Base-by-base conservation (phyloP, 1,284 basidiomycete species). In the Cryptococcus sp. region DNA sequence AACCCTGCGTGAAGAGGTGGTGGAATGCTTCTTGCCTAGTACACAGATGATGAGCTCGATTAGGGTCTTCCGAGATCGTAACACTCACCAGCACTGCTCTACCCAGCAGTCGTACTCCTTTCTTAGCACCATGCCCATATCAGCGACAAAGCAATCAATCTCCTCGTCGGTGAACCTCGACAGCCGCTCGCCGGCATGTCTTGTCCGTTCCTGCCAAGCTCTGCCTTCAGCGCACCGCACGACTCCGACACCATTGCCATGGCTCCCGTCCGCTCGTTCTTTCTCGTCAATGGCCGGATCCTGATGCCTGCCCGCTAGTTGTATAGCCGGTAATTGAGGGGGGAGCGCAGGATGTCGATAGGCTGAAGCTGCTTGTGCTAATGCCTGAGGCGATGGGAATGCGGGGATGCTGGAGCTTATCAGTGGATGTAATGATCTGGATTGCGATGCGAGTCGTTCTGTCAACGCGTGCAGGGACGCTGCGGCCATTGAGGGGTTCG, bases 11-110 rank as follows among this genome's bases (percentile, higher is more conserved):
- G 54, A 78, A 79, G 47, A 77, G 66, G 55, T 78, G 73, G 58
- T 79, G 78, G 55, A 78, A 79, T 22, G 78, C 74, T 62, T 79
- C 78, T 50, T 75, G 71, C 78, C 78, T 79, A 58, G 13, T 50
- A 15, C 35, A 48, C n/a, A 30, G 10, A 20, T 49, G 27, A 27
- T 43, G 27, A 52, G 39, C 54, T 22, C 50, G 20, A 45, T 22
- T 22, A 27, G 47, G 20, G 35, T 17, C 27, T 30, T 30, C 4
- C 10, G 27, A 30, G 27, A 30, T 30, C 4, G 10, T 4, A 30
- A 16, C 8, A 66, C 78, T 65, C 63, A 79, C 78, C 78, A 79
- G 64, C 78, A 79, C 42, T 76, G 67, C 58, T 79, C 77, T 38
- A 79, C 75, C 76, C 77, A 79, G 48, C 70, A 72, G 56, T 79